Percentiles rank a stretch among this genome's conserved stretches.
phyloP scores from a whole-genome alignment of 768 basidiomycete genomes.

The Psilocybe subaeruginosa region DNA sequence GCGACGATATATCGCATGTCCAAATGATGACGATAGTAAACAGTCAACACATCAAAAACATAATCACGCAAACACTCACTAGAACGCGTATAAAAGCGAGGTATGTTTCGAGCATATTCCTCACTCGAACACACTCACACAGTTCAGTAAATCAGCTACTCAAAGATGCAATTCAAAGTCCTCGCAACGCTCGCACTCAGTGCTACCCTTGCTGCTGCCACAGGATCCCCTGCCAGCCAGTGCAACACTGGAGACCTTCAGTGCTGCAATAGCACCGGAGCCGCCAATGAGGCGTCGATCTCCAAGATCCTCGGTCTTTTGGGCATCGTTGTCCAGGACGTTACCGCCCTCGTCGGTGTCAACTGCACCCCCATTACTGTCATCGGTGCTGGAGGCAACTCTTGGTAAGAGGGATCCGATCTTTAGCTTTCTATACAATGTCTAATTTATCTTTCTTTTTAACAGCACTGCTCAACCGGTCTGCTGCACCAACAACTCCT shows the following conservation, averaged over 20 bases:
- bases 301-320: constrained; percentile 17
- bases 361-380: constrained; percentile 27
- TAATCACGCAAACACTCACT: not conserved
- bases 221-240: constrained; percentile 13
- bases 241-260: constrained; percentile 23
- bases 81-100: not conserved
- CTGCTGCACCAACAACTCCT: constrained; percentile 28
- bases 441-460: not conserved
- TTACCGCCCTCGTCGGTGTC: constrained; percentile 10
- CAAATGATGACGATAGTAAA: not conserved
- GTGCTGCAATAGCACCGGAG: constrained; percentile 23
- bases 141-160: not conserved
- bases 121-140: constrained; percentile 1
- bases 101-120: not conserved
- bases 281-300: not conserved
- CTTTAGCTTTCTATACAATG: not conserved
- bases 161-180: constrained; percentile 12
- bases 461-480: constrained; percentile 24
- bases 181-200: constrained; percentile 2
- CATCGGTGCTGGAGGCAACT: constrained; percentile 21
- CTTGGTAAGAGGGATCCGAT: constrained; percentile 1
- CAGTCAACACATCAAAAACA: not conserved
- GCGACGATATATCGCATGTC: not conserved
- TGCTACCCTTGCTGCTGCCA: constrained; percentile 13
- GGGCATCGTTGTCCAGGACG: constrained; percentile 19